Conservation (phyloP, 768 basidiomycete genomes). For the Mycena crocata region DNA sequence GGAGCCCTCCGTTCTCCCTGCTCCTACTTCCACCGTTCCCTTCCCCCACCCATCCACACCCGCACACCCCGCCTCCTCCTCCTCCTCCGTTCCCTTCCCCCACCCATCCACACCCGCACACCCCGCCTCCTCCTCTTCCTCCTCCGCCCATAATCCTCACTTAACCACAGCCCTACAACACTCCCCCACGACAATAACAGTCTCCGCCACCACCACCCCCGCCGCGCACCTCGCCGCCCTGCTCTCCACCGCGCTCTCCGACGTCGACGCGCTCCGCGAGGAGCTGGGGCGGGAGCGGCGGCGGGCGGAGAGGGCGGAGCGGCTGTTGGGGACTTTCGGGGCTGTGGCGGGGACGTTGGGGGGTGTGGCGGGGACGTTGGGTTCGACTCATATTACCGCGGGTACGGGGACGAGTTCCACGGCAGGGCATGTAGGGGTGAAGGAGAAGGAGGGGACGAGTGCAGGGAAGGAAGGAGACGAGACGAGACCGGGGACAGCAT, state of each 20-base stretch:
- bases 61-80: slow-evolving; percentile 1
- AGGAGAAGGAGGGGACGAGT: neutral
- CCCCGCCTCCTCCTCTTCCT: neutral
- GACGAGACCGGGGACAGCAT: slow-evolving; percentile 20
- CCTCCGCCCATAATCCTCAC: neutral
- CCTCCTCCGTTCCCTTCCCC: neutral
- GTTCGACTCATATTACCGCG: neutral
- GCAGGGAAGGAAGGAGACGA: neutral
- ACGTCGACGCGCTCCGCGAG: slow-evolving; percentile 61
- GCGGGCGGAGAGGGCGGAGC: slow-evolving; percentile 68
- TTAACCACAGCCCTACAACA: neutral
- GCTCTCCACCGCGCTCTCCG: slow-evolving; percentile 64
- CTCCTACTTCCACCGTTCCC: neutral
- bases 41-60: neutral
- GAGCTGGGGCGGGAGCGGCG: slow-evolving; percentile 56
- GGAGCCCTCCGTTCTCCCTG: too few species aligned
- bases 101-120: neutral
- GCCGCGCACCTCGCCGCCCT: slow-evolving; percentile 69
- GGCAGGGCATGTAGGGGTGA: too few species aligned
- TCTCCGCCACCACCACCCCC: slow-evolving; percentile 40
- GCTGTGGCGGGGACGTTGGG: neutral
- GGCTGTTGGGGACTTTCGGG: slow-evolving; percentile 47
- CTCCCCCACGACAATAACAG: slow-evolving; percentile 14
- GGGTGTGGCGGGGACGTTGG: neutral
- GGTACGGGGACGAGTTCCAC: neutral